Conservation (phyloP, 768 basidiomycete genomes). For the Mycena crocata region DNA sequence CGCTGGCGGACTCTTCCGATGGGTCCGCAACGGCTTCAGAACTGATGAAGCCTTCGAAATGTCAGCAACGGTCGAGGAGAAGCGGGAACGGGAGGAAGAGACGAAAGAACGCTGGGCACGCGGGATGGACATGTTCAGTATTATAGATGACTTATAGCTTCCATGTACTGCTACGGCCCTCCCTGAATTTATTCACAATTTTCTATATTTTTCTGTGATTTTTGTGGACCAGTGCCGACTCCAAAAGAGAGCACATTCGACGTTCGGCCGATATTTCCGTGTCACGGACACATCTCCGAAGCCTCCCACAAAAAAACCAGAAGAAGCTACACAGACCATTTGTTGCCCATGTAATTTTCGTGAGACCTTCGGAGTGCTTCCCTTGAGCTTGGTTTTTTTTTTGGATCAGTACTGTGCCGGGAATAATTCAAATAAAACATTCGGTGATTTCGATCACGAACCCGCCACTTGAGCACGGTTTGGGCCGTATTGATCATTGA, state of each 20-base stretch:
- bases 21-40: no score
- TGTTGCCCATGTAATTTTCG: no score
- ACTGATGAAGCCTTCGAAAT: no score
- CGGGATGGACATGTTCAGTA: neutral
- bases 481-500: neutral
- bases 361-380: no score
- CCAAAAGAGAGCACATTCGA: neutral
- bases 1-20: no score
- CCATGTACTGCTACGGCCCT: neutral
- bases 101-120: neutral
- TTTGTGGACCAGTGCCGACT: neutral
- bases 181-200: no score
- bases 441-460: neutral
- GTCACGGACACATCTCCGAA: no score
- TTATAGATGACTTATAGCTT: neutral
- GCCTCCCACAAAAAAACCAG: no score
- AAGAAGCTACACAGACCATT: no score
- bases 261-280: no score
- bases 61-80: neutral
- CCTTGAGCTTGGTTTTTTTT: neutral
- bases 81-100: neutral
- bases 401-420: neutral
- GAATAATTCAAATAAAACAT: neutral
- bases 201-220: neutral
- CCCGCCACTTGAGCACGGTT: neutral